Percentiles rank a stretch among this genome's conserved stretches.
These are phyloP conservation scores for Passalora sequoiae DNA, from an alignment of 2,329 filamentous ascomycete genomes.

Conservation along the genomic window DNA sequence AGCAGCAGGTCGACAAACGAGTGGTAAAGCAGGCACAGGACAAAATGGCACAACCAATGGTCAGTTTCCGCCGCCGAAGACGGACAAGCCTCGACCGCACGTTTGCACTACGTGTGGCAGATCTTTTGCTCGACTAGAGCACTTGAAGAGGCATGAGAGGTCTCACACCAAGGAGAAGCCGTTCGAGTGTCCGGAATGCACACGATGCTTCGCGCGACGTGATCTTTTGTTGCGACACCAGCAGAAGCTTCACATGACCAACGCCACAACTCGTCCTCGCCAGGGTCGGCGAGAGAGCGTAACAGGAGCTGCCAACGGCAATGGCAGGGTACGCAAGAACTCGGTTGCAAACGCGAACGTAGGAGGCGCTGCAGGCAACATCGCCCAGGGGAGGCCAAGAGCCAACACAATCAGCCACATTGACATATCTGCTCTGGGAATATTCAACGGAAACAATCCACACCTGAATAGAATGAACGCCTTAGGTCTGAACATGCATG, in stretches of 20 bases:
- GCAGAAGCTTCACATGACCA: conserved; percentile 95
- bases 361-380: conserved; percentile 45
- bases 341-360: conserved; percentile 65
- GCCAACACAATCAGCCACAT: conserved; percentile 97
- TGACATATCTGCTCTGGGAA: conserved; percentile 66
- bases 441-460: conserved; percentile 26
- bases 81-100: conserved; percentile 93
- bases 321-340: conserved; percentile 82
- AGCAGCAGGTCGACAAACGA: conserved; percentile 11
- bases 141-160: conserved; percentile 93
- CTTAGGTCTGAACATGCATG: conserved; percentile 18
- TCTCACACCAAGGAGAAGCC: conserved; percentile 99
- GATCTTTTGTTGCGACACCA: conserved; percentile 91
- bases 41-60: conserved; percentile 22
- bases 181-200: conserved; percentile 93
- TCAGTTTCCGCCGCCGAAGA: conserved; percentile 77
- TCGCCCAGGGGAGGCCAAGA: conserved; percentile 68
- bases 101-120: conserved; percentile 86
- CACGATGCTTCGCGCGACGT: conserved; percentile 87
- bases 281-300: conserved; percentile 81
- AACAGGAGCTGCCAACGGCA: conserved; percentile 61
- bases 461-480: conserved; percentile 28
- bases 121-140: conserved; percentile 90
- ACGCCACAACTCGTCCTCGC: conserved; percentile 78
- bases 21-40: conserved; percentile 11